These are phyloP conservation scores for Alternaria conjuncta DNA, from an alignment of 2,329 filamentous ascomycete genomes.

Conservation along the genomic window DNA sequence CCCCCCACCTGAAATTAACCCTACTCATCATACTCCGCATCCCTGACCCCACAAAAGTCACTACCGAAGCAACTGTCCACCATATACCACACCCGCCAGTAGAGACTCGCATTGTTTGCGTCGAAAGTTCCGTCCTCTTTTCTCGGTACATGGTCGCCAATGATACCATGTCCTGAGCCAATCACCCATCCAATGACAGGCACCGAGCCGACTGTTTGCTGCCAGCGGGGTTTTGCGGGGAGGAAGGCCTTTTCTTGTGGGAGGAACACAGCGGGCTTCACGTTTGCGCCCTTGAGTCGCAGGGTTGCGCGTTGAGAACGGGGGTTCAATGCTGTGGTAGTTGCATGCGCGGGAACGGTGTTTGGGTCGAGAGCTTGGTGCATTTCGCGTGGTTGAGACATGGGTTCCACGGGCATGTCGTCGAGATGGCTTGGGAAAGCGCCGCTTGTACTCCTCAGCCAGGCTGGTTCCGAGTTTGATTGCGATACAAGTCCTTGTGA, in stretches of 20 bases:
- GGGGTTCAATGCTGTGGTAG: conserved; percentile 29
- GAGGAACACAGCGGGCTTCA: conserved; percentile 48
- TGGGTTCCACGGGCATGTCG: conserved; percentile 13
- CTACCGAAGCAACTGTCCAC: conserved; percentile 64
- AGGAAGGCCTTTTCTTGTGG: conserved; percentile 56
- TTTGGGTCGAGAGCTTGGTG: conserved; percentile 45
- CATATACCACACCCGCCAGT: conserved; percentile 66
- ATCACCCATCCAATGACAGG: conserved; percentile 57
- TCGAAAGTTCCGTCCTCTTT: conserved; percentile 80
- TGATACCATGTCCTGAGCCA: conserved; percentile 63
- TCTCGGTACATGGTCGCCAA: conserved; percentile 76
- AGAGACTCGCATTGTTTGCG: conserved; percentile 67
- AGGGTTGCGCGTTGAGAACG: conserved; percentile 32
- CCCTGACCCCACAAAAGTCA: conserved; percentile 66
- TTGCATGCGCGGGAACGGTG: conserved; percentile 17
- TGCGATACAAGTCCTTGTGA: conserved; percentile 17
- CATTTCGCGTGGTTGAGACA: conserved; percentile 6
- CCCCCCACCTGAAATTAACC: not conserved
- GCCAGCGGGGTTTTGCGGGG: conserved; percentile 51
- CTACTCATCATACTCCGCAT: conserved; percentile 54
- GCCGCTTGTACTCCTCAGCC: conserved; percentile 24
- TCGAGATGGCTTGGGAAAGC: conserved; percentile 35
- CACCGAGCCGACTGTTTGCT: conserved; percentile 55
- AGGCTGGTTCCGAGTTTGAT: conserved; percentile 28
- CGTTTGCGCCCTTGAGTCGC: conserved; percentile 42